Evolutionary conservation across 177 flowering plant species (phyloP).

Genomic region (Tripterygium wilfordii): DNA sequence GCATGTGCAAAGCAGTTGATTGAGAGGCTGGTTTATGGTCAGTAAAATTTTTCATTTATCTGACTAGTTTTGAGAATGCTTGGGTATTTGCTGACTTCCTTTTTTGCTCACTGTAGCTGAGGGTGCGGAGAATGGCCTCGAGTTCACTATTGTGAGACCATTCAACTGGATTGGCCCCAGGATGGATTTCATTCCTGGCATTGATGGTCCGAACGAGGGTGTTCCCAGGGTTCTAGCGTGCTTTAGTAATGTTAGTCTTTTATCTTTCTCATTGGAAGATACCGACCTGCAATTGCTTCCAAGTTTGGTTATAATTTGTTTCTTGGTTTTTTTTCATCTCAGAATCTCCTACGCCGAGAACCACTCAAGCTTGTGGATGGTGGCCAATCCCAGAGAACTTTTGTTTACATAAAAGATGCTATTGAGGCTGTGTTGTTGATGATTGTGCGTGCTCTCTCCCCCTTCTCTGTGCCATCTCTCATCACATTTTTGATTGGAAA

Average conservation of each 20-base stretch:
- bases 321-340: conserved; percentile 4
- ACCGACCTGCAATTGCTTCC: too few species aligned
- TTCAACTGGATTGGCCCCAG: conserved; percentile 99
- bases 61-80: background rate
- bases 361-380: conserved; percentile 91
- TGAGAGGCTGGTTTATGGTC: conserved; percentile 95
- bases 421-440: conserved; percentile 80
- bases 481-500: background rate
- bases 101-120: conserved; percentile 50
- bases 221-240: conserved; percentile 97
- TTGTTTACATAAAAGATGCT: conserved; percentile 76
- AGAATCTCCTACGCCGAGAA: conserved; percentile 75
- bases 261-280: background rate
- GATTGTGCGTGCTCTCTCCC: conserved; percentile 43
- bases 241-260: conserved; percentile 81
- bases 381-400: conserved; percentile 79
- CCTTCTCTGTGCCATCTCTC: background rate
- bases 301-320: too few species aligned
- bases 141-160: conserved; percentile 94
- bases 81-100: conserved; percentile 6
- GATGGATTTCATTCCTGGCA: conserved; percentile 98
- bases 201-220: conserved; percentile 99
- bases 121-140: conserved; percentile 97
- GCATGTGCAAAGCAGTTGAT: conserved; percentile 98
- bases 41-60: conserved; percentile 4